Evolutionary conservation across 2,329 filamentous ascomycete species (phyloP).

Genomic region (Pseudopyricularia javanii): DNA sequence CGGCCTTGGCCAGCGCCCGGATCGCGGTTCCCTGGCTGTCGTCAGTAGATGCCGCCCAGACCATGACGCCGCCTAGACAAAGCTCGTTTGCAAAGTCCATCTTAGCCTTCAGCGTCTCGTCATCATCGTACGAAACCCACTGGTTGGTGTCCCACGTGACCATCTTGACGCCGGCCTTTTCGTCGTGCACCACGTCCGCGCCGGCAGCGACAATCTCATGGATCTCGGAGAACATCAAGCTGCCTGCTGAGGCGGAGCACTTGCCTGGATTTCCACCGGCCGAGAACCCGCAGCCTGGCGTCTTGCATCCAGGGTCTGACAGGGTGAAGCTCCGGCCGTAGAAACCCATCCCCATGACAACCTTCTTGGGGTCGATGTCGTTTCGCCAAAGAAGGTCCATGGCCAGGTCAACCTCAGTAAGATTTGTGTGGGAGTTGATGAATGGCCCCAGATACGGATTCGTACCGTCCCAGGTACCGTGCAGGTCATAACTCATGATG

Average conservation of each 20-base stretch:
- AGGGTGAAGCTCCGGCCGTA: slow-evolving; percentile 21
- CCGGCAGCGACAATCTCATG: slow-evolving; percentile 5
- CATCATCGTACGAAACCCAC: slow-evolving; percentile 24
- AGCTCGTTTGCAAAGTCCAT: slow-evolving; percentile 13
- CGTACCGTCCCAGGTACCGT: slow-evolving; percentile 11
- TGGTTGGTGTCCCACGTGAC: slow-evolving; percentile 16
- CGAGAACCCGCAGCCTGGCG: slow-evolving; percentile 10
- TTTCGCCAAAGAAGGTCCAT: slow-evolving; percentile 33
- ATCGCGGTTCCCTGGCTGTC: too few species aligned
- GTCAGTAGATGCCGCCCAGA: slow-evolving; percentile 15
- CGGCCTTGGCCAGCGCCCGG: too few species aligned
- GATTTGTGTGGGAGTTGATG: slow-evolving; percentile 29
- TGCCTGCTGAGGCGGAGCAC: slow-evolving; percentile 9
- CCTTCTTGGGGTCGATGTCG: slow-evolving; percentile 23
- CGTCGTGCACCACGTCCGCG: slow-evolving; percentile 6
- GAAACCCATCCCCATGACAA: slow-evolving; percentile 30
- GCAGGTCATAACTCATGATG: neutral
- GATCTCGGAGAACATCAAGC: slow-evolving; percentile 11
- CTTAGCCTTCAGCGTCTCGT: slow-evolving; percentile 17
- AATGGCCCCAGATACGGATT: slow-evolving; percentile 18
- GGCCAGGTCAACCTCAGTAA: slow-evolving; percentile 29
- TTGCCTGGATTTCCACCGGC: slow-evolving; percentile 7
- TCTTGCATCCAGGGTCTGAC: slow-evolving; percentile 7
- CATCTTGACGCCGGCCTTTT: slow-evolving; percentile 13
- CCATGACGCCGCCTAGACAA: slow-evolving; percentile 13